Conservation (phyloP, 1,284 basidiomycete genomes). For the Sporisorium exsertum region DNA sequence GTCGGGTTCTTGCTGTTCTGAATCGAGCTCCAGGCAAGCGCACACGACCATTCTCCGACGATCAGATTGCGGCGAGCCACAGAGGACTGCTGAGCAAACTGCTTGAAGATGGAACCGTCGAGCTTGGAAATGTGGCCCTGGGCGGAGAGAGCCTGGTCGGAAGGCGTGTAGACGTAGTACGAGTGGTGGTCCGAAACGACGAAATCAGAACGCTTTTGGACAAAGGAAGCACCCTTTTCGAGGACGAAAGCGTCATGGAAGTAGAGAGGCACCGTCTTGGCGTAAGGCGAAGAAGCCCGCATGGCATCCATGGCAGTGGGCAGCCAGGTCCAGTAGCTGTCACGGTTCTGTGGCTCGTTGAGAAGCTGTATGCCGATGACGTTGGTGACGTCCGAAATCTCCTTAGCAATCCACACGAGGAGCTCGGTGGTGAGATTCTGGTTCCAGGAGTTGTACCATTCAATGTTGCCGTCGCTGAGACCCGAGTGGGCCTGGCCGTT, state of each 20-base stretch:
- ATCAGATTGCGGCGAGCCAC: constrained; percentile 75
- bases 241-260: constrained; percentile 81
- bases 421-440: constrained; percentile 76
- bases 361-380: constrained; percentile 80
- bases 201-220: constrained; percentile 76
- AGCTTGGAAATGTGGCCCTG: constrained; percentile 63
- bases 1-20: constrained; percentile 72
- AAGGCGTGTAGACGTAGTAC: constrained; percentile 73
- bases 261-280: constrained; percentile 76
- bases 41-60: constrained; percentile 73
- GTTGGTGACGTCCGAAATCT: constrained; percentile 77
- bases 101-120: constrained; percentile 46
- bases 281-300: constrained; percentile 72
- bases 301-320: constrained; percentile 73
- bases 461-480: constrained; percentile 75
- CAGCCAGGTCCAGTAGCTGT: constrained; percentile 64
- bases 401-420: constrained; percentile 74
- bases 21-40: constrained; percentile 76
- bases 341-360: constrained; percentile 76
- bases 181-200: constrained; percentile 82
- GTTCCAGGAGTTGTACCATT: constrained; percentile 73
- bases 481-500: constrained; percentile 79
- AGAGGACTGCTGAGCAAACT: constrained; percentile 34
- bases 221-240: constrained; percentile 74
- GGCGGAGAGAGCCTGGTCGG: constrained; percentile 55